A percentile compares a stretch with the other conserved stretches of the same genome.
phyloP scores from a whole-genome alignment of 1,284 basidiomycete species.

The Coniferiporia sulphurascens region DNA sequence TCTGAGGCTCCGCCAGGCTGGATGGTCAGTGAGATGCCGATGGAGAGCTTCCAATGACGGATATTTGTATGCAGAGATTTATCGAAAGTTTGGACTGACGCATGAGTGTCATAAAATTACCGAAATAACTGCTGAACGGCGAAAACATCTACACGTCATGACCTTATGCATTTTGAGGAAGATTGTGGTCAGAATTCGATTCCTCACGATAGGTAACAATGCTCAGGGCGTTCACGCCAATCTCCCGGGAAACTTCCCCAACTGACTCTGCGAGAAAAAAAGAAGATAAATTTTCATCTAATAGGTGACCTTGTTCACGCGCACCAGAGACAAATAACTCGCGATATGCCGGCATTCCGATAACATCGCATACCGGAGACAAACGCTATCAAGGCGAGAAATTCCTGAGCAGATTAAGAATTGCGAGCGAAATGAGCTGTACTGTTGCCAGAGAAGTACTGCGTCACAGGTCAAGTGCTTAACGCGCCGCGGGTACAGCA shows the following conservation, averaged over 20 bases:
- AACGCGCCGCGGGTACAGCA: not conserved
- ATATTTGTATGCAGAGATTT: not conserved
- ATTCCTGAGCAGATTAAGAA: not conserved
- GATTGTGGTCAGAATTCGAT: no score
- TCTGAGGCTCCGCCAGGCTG: slow-evolving; percentile 8
- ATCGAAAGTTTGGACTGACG: not conserved
- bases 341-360: not conserved
- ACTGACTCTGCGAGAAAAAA: no score
- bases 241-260: no score
- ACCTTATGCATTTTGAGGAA: no score
- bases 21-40: not conserved
- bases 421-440: not conserved
- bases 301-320: no score
- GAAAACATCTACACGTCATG: no score
- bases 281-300: no score
- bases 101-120: not conserved
- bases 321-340: no score
- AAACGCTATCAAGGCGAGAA: not conserved
- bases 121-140: not conserved
- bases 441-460: not conserved
- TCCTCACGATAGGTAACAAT: no score
- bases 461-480: not conserved
- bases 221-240: no score
- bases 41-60: not conserved
- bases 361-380: not conserved